Percentiles rank a stretch among this genome's conserved stretches.
phyloP scores from a whole-genome alignment of 2,329 filamentous ascomycete genomes.

The Cordyceps cicadae region DNA sequence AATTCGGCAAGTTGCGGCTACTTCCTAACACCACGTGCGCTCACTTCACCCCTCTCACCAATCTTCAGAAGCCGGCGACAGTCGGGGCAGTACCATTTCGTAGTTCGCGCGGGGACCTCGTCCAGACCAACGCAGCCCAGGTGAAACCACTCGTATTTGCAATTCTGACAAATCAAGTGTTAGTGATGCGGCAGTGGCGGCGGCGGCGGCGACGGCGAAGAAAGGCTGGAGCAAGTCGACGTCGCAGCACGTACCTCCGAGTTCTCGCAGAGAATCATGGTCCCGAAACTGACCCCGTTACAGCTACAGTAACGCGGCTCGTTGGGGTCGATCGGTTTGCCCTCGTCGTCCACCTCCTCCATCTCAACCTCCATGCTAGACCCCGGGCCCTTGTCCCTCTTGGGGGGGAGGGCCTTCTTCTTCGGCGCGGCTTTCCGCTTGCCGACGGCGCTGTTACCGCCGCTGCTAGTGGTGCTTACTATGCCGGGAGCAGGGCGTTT shows the following conservation, averaged over 20 bases:
- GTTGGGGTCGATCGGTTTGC: slow-evolving; percentile 62
- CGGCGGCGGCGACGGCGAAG: neutral
- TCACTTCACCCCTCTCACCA: slow-evolving; percentile 56
- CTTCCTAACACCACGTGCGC: slow-evolving; percentile 46
- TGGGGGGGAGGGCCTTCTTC: slow-evolving; percentile 50
- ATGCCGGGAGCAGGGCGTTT: slow-evolving; percentile 67
- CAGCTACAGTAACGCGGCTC: slow-evolving; percentile 73
- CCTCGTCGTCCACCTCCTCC: slow-evolving; percentile 59
- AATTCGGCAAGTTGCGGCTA: slow-evolving; percentile 16
- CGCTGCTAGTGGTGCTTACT: slow-evolving; percentile 54
- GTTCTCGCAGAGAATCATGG: slow-evolving; percentile 79
- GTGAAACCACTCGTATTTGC: slow-evolving; percentile 80
- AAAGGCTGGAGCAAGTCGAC: neutral
- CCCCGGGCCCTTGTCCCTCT: slow-evolving; percentile 37
- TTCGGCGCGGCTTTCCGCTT: slow-evolving; percentile 61
- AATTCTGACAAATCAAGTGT: slow-evolving; percentile 39
- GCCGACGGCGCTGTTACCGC: slow-evolving; percentile 59
- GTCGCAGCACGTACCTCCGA: slow-evolving; percentile 45
- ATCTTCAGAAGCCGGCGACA: slow-evolving; percentile 57
- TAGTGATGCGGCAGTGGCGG: slow-evolving; percentile 11
- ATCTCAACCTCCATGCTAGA: slow-evolving; percentile 38
- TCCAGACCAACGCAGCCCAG: slow-evolving; percentile 65
- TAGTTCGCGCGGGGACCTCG: slow-evolving; percentile 60
- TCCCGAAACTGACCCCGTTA: slow-evolving; percentile 70
- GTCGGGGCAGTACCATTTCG: slow-evolving; percentile 79